Evolutionary conservation across 2,329 filamentous ascomycete species (phyloP).

Genomic region (Ophiosphaerella herpotricha): DNA sequence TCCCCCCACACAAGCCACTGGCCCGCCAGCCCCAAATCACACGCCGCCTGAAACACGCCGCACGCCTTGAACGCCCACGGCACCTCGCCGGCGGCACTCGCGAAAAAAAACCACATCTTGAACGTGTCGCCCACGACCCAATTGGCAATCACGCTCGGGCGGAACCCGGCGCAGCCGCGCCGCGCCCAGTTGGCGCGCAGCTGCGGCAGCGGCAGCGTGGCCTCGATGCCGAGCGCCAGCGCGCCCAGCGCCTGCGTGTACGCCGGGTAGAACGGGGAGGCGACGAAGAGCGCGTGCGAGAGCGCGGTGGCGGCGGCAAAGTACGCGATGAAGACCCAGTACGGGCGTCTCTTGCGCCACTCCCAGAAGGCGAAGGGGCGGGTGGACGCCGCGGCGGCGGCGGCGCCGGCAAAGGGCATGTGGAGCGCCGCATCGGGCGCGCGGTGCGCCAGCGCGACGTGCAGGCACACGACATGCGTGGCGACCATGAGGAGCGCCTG

Average conservation of each 20-base stretch:
- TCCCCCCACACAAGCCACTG: slow-evolving; percentile 56
- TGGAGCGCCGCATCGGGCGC: slow-evolving; percentile 43
- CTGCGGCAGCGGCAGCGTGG: slow-evolving; percentile 80
- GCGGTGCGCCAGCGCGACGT: slow-evolving; percentile 64
- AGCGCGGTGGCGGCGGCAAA: slow-evolving; percentile 65
- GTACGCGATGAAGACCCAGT: slow-evolving; percentile 78
- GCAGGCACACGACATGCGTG: slow-evolving; percentile 63
- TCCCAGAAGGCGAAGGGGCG: slow-evolving; percentile 79
- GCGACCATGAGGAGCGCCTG: slow-evolving; percentile 65
- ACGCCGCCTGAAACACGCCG: slow-evolving; percentile 78
- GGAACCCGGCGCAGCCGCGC: slow-evolving; percentile 76
- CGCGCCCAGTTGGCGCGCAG: slow-evolving; percentile 71
- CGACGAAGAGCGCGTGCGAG: slow-evolving; percentile 67
- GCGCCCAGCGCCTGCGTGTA: slow-evolving; percentile 74
- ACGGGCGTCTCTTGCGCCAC: slow-evolving; percentile 75
- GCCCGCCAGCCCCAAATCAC: slow-evolving; percentile 73
- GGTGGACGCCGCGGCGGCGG: slow-evolving; percentile 30
- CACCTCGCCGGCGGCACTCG: slow-evolving; percentile 69
- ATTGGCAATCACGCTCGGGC: slow-evolving; percentile 73
- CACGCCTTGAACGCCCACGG: slow-evolving; percentile 82
- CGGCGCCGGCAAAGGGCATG: slow-evolving; percentile 62
- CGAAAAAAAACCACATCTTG: slow-evolving; percentile 80
- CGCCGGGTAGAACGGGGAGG: slow-evolving; percentile 63
- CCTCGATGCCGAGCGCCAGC: slow-evolving; percentile 77
- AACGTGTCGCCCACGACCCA: slow-evolving; percentile 82